These are phyloP conservation scores for Pilobolus umbonatus DNA, from an alignment of 192 early-diverging fungal species.

Conservation along the genomic window DNA sequence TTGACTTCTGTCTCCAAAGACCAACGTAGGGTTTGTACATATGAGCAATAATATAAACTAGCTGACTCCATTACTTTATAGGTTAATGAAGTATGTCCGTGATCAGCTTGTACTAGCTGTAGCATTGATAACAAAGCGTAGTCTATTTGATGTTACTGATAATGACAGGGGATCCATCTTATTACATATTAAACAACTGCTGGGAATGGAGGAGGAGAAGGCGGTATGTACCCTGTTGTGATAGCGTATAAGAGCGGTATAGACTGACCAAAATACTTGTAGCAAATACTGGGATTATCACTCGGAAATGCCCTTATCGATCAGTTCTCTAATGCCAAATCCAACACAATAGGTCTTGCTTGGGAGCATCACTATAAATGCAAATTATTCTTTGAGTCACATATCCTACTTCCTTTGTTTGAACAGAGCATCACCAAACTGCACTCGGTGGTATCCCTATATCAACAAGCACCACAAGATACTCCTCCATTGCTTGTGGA, in stretches of 20 bases:
- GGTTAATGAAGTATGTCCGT: constrained; percentile 47
- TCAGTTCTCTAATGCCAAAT: constrained; percentile 59
- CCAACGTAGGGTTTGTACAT: constrained; percentile 37
- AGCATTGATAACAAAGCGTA: constrained; percentile 60
- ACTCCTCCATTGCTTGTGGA: constrained; percentile 29
- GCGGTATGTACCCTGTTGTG: constrained; percentile 21
- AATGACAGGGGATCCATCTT: constrained; percentile 53
- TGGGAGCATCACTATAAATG: constrained; percentile 65
- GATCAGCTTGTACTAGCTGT: constrained; percentile 53
- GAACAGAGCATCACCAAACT: constrained; percentile 12
- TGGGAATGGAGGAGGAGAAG: constrained; percentile 38
- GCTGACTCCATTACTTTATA: not conserved
- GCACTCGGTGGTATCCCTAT: not conserved
- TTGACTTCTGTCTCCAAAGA: constrained; percentile 50
- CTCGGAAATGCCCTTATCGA: constrained; percentile 52
- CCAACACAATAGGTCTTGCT: constrained; percentile 50
- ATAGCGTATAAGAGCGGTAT: not conserved
- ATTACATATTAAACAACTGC: constrained; percentile 41
- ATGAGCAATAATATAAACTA: not conserved
- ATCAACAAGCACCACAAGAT: constrained; percentile 18
- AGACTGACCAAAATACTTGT: not conserved
- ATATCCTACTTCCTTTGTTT: constrained; percentile 14
- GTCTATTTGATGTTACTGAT: constrained; percentile 53
- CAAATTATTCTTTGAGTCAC: constrained; percentile 53
- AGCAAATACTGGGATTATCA: constrained; percentile 44